Evolutionary conservation across 2,329 filamentous ascomycete species (phyloP), one percentile per base, ranked within the genome.

Genomic region (Pseudocercospora cruenta): DNA sequence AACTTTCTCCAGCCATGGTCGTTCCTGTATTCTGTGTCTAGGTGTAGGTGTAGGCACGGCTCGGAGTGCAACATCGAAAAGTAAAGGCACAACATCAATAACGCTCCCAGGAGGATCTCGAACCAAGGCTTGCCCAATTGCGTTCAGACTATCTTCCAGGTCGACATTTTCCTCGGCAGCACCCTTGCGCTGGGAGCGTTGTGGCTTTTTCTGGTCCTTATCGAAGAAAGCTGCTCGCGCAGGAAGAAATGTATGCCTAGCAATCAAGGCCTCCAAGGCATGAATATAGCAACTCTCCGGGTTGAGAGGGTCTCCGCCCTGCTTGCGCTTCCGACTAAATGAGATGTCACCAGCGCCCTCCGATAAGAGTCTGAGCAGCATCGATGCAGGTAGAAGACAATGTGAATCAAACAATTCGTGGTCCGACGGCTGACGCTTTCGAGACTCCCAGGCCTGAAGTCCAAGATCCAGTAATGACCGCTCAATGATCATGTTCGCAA

Each of bases 1-100:
- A 8, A 80, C 71, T 12, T 75, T 72, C 60, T 83, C 80, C 9
- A 83, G 73, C 82, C 82, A 84, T 3, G 81, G 78, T 45, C 73
- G 74, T 66, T 83, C 81, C 7, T 76, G 72, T 9, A 77, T 70
- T 22, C 76, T 79, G 63, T 78, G 76, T 62, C 78, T 80, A 8
- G 79, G 78, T 3, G 78, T 82, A 19, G 75, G 76, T 3, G 76
- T 77, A 24, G 79, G 76, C 5, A 78, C 78, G 31, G 76, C 79
- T 39, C 80, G 78, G 8, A 83, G 74, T 4, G 78, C 77, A 43
- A 83, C 67, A 51, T 81, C 77, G 4, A 83, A 72, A 16, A 84
- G 66, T 5, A 65, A 24, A 2, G 72, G 68, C 10, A 77, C 14
- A 8, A 67, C 45, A 4, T 60, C 49, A 21, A 68, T 36, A 16